Evolutionary conservation across 306 rosid species (phyloP).

Genomic region (Cucurbita ficifolia): DNA sequence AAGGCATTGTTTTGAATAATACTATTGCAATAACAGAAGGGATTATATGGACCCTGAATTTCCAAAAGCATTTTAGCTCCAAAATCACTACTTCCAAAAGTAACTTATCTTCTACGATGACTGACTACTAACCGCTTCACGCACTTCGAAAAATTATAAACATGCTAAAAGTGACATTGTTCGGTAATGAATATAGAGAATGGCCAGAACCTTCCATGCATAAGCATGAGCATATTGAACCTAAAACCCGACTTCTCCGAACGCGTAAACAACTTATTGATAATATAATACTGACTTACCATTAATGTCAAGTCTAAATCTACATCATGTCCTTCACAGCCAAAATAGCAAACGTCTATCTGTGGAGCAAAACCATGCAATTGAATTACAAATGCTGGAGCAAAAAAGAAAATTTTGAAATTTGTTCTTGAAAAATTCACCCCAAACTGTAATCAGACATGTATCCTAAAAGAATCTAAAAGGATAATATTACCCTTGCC

Average conservation of each 20-base stretch:
- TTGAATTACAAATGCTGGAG: background rate
- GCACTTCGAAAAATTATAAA: background rate
- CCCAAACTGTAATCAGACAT: background rate
- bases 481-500: background rate
- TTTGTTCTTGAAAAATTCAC: background rate
- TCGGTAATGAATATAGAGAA: background rate
- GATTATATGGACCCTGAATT: background rate
- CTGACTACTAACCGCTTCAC: background rate
- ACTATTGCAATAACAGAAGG: background rate
- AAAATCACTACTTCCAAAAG: background rate
- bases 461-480: background rate
- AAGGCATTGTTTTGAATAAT: background rate
- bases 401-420: background rate
- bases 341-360: constrained; percentile 40
- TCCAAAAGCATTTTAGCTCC: background rate
- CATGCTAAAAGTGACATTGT: background rate
- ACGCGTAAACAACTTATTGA: background rate
- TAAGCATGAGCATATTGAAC: background rate
- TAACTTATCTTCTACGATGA: background rate
- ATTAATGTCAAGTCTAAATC: constrained; percentile 22
- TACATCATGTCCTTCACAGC: constrained; percentile 26
- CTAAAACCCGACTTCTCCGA: background rate
- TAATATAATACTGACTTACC: constrained; percentile 32
- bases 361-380: constrained; percentile 19
- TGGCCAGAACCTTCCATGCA: background rate